Percentiles rank a stretch among this genome's conserved stretches.
These are phyloP conservation scores for Inga oerstediana DNA, from an alignment of 306 rosid genomes.

Conservation along the genomic window DNA sequence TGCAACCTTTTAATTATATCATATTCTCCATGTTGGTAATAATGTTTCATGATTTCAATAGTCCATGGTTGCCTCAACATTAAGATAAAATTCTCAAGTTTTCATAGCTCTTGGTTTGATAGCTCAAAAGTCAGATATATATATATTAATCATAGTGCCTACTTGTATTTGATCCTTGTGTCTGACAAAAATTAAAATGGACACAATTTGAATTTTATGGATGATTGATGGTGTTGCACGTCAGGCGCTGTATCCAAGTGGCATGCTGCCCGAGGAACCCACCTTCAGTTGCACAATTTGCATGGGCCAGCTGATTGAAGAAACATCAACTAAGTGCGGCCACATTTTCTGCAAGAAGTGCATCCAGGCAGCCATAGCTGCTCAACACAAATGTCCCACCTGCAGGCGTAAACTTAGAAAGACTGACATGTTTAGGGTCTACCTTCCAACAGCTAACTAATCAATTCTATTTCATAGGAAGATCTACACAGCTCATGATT, in stretches of 20 bases:
- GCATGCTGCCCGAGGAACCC: conserved; percentile 22
- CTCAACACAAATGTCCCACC: conserved; percentile 45
- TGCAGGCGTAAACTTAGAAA: conserved; percentile 47
- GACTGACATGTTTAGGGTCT: conserved; percentile 40
- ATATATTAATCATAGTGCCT: not conserved
- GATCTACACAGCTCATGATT: conserved; percentile 1
- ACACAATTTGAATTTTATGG: not conserved
- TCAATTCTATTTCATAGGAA: not conserved
- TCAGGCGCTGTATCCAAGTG: not conserved
- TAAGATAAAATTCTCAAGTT: not conserved
- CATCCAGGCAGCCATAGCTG: conserved; percentile 45
- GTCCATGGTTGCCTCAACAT: not conserved
- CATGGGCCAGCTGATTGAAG: conserved; percentile 46
- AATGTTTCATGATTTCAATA: not conserved
- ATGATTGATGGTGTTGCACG: conserved; percentile 20
- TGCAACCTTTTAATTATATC: not conserved
- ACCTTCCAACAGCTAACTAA: conserved; percentile 43
- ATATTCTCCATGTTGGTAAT: not conserved
- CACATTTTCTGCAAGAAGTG: conserved; percentile 63
- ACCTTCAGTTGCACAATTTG: conserved; percentile 52
- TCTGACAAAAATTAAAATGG: not conserved
- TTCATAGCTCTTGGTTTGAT: not conserved
- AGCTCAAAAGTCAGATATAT: not conserved
- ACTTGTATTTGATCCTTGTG: not conserved
- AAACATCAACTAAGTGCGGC: conserved; percentile 56